Evolutionary conservation across 2,329 filamentous ascomycete genomes (phyloP), one percentile per base, ranked within the genome.

Genomic region (Dryadomyces quercus-mongolicae): DNA sequence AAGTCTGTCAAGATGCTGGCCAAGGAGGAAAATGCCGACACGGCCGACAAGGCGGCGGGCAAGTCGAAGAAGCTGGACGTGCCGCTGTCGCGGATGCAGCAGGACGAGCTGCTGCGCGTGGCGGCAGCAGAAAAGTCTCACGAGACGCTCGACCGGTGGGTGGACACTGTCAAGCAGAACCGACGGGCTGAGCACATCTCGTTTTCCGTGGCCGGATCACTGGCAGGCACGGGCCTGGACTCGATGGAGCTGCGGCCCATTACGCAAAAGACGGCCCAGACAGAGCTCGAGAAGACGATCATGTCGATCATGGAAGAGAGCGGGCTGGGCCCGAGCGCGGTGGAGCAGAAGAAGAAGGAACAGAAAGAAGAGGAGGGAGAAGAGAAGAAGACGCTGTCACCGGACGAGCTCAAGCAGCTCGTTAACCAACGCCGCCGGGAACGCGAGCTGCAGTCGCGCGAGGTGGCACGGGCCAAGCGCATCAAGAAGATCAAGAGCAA

Each of bases 401-500:
- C 85, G 82, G 64, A 62, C 0, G 86, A 89, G 62, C 80, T 88
- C 25, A 80, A 84, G 65, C 85, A 84, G 49, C 77, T 88, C 22
- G 77, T 84, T 54, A 82, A 84, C 49, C 82, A 91, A 64, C 78
- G 92, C 55, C 84, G 93, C 13, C 84, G 83, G 66, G 83, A 88
- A 59, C 79, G 93, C 60, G 92, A 97, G 63, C 71, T 95, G 8
- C 78, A 92, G 60, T 95, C 94, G 62, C 80, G 91, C 12, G 92
- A 97, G 69, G 86, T 94, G 64, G 84, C 90, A 46, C 85, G 90
- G 55, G 81, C 90, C 8, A 94, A 91, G 70, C 85, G 93, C 22
- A 89, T 98, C 70, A 95, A 96, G 73, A 97, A 97, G 74, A 98
- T 98, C 72, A 98, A 98, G 76, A 94, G 88, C 66, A 98, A 96